These are phyloP conservation scores for Fusarium virguliforme DNA, from an alignment of 2,329 filamentous ascomycete species.

Conservation along the genomic window DNA sequence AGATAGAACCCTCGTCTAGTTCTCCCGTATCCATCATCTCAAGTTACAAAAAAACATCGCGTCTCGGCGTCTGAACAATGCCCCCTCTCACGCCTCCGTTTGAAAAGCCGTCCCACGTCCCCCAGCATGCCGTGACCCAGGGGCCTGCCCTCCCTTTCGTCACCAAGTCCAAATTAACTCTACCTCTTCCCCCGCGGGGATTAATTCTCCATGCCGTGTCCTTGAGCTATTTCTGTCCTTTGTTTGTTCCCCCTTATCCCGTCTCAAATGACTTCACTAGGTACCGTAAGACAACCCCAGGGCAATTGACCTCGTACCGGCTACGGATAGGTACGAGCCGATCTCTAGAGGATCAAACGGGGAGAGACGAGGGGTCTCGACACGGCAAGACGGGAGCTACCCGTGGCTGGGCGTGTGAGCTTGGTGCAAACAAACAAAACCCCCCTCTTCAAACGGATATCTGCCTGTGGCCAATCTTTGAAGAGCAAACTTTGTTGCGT, in stretches of 20 bases:
- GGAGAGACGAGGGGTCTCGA: conserved; percentile 31
- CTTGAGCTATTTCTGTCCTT: conserved; percentile 42
- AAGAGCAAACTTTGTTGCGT: not conserved
- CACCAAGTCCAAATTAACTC: not conserved
- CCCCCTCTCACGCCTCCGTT: conserved; percentile 37
- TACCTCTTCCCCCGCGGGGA: conserved; percentile 25
- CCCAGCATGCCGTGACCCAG: conserved; percentile 47
- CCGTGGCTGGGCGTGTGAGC: conserved; percentile 16
- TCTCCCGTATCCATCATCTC: not conserved
- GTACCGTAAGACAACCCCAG: conserved; percentile 19
- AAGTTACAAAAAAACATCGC: not conserved
- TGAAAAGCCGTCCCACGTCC: conserved; percentile 47
- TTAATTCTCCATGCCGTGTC: conserved; percentile 29
- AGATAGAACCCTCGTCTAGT: not conserved
- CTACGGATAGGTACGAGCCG: not conserved
- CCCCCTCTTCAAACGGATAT: conserved; percentile 21
- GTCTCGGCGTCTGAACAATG: conserved; percentile 11
- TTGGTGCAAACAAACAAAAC: conserved; percentile 31
- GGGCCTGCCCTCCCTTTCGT: conserved; percentile 12
- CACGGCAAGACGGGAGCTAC: conserved; percentile 31
- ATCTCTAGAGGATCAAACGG: conserved; percentile 21
- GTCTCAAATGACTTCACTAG: conserved; percentile 26
- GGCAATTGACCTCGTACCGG: conserved; percentile 3
- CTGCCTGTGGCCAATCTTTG: conserved; percentile 27
- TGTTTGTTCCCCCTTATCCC: conserved; percentile 23